These are phyloP conservation scores for Ogataea hybrid DNA, from an alignment of 1,139 yeast genomes.

Conservation along the genomic window DNA sequence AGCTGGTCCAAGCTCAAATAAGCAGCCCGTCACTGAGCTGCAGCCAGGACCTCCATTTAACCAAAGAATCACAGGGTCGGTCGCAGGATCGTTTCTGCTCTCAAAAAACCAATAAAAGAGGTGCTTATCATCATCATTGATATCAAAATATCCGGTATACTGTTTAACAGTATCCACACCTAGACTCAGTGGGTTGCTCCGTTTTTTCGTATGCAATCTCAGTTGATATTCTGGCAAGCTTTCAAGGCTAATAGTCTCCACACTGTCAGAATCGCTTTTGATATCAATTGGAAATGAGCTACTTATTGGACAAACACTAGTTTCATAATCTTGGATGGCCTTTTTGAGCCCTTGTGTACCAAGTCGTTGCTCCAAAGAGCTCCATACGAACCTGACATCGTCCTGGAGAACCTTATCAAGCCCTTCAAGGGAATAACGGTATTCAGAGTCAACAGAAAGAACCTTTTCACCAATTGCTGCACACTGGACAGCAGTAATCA, in stretches of 20 bases:
- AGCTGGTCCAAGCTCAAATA: conserved; percentile 69
- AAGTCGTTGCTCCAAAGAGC: no score
- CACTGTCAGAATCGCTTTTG: conserved; percentile 37
- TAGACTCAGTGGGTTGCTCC: conserved; percentile 27
- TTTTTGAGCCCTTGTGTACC: conserved; percentile 3
- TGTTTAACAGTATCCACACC: conserved; percentile 56
- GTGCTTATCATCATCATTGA: conserved; percentile 58
- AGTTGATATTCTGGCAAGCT: conserved; percentile 28
- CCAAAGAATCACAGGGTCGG: conserved; percentile 67
- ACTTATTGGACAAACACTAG: conserved; percentile 45
- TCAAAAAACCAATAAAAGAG: conserved; percentile 80
- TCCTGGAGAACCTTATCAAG: conserved; percentile 11
- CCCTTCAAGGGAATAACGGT: background rate
- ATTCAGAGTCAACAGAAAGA: background rate
- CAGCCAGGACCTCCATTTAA: conserved; percentile 79
- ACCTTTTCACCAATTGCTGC: conserved; percentile 1
- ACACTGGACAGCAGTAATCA: background rate
- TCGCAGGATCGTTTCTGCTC: conserved; percentile 62
- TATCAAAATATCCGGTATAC: conserved; percentile 64
- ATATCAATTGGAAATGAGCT: conserved; percentile 47
- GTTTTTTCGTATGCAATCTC: conserved; percentile 27
- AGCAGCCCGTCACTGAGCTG: conserved; percentile 63
- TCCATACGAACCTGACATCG: conserved; percentile 24
- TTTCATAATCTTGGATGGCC: conserved; percentile 21
- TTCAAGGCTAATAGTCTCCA: conserved; percentile 13